A percentile compares a stretch with the other conserved stretches of the same genome.
phyloP scores from a whole-genome alignment of 2,329 filamentous ascomycete species.

The Dactylellina haptotyla region DNA sequence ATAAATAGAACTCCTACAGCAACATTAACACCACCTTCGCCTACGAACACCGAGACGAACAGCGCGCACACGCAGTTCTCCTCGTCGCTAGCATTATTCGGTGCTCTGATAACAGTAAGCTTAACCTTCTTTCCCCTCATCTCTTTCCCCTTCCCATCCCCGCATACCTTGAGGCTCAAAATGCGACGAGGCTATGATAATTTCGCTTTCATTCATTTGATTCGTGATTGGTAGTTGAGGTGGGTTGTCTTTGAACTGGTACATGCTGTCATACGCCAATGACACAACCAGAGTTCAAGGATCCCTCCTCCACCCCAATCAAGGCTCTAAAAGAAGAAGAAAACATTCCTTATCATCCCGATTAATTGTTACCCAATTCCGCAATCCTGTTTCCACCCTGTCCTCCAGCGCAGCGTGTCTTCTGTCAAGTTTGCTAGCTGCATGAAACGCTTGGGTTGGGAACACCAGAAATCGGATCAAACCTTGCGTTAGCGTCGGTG shows the following conservation, averaged over 20 bases:
- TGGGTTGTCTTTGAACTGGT: neutral
- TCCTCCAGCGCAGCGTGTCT: neutral
- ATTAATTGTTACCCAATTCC: conserved; percentile 31
- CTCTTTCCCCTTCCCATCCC: neutral
- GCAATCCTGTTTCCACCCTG: conserved; percentile 30
- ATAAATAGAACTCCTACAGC: conserved; percentile 45
- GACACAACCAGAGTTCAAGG: too few species aligned
- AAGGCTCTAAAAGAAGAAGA: neutral
- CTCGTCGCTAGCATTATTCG: conserved; percentile 50
- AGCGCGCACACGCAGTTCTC: conserved; percentile 46
- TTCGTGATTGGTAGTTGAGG: neutral
- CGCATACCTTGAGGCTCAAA: neutral
- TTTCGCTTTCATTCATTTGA: conserved; percentile 3
- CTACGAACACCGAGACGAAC: conserved; percentile 47
- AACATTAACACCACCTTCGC: conserved; percentile 41
- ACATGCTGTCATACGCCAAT: neutral
- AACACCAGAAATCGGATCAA: conserved; percentile 1
- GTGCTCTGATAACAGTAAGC: conserved; percentile 54
- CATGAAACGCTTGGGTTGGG: neutral
- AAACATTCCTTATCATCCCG: conserved; percentile 10
- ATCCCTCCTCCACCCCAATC: too few species aligned
- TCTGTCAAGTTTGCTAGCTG: conserved; percentile 1
- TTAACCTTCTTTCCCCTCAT: neutral
- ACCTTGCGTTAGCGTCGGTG: conserved; percentile 34
- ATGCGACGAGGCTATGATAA: neutral